Percentiles rank a stretch among this genome's conserved stretches.
phyloP scores from a whole-genome alignment of 352 stramenopile genomes.

The Globisporangium nodosum region DNA sequence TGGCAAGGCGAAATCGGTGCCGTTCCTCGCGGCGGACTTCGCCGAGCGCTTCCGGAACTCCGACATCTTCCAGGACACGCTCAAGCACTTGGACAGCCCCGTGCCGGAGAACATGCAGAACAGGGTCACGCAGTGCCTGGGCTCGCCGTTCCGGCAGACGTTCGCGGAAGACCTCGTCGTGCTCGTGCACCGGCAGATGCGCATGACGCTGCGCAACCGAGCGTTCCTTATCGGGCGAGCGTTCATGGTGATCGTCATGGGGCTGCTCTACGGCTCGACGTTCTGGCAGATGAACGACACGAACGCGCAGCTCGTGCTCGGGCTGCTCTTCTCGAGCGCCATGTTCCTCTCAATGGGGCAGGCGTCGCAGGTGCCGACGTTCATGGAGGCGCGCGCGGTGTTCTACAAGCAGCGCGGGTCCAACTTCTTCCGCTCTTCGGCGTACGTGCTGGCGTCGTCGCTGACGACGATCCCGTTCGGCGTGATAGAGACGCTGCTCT shows the following conservation, averaged over 20 bases:
- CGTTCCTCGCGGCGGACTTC: conserved; percentile 35
- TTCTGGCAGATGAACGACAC: conserved; percentile 58
- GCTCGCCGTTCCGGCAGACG: conserved; percentile 33
- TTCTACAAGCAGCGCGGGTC: conserved; percentile 89
- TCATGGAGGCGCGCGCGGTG: conserved; percentile 64
- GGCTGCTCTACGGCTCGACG: conserved; percentile 51
- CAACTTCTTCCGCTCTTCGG: conserved; percentile 84
- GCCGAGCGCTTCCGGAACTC: conserved; percentile 46
- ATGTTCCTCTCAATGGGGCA: conserved; percentile 80
- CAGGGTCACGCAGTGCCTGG: not conserved
- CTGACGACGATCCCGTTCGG: conserved; percentile 47
- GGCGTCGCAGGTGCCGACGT: conserved; percentile 71
- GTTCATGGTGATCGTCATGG: conserved; percentile 64
- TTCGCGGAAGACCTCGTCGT: conserved; percentile 39
- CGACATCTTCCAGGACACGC: conserved; percentile 38
- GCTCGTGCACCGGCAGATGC: conserved; percentile 56
- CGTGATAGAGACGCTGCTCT: conserved; percentile 73
- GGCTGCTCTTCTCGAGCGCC: conserved; percentile 83
- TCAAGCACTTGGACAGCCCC: conserved; percentile 26
- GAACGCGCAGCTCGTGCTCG: conserved; percentile 62
- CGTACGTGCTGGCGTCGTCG: conserved; percentile 67
- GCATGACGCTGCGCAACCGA: conserved; percentile 54
- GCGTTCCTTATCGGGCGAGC: conserved; percentile 35
- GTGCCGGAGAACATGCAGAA: conserved; percentile 4
- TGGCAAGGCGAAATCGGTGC: conserved; percentile 6